Percentiles rank a stretch among this genome's conserved stretches.
phyloP scores from a whole-genome alignment of 2,329 filamentous ascomycete genomes.

The Phialemoniopsis sp. region DNA sequence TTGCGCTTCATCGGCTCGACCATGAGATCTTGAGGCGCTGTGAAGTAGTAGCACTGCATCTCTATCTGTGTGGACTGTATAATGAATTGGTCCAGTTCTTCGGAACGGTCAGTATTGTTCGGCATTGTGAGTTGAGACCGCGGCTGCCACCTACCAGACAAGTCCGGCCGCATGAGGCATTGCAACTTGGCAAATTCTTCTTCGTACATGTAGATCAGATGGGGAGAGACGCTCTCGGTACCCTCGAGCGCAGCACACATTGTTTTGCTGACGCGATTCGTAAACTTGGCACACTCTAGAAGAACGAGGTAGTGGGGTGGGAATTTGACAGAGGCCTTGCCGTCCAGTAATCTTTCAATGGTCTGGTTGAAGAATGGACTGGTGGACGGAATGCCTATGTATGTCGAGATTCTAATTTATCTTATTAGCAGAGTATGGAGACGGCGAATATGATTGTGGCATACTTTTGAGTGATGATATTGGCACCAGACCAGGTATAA shows the following conservation, averaged over 20 bases:
- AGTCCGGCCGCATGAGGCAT: slow-evolving; percentile 37
- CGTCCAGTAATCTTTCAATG: slow-evolving; percentile 38
- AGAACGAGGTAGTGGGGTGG: slow-evolving; percentile 40
- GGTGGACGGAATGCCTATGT: slow-evolving; percentile 41
- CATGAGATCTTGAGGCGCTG: slow-evolving; percentile 33
- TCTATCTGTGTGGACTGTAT: slow-evolving; percentile 46
- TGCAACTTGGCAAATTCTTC: slow-evolving; percentile 47
- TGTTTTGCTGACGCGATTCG: slow-evolving; percentile 42
- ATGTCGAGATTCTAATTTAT: slow-evolving; percentile 23
- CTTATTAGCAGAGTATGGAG: background rate
- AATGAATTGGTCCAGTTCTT: slow-evolving; percentile 45
- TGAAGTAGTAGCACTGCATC: slow-evolving; percentile 49
- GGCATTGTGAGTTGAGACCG: background rate
- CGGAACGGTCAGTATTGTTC: slow-evolving; percentile 7
- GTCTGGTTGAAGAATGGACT: slow-evolving; percentile 42
- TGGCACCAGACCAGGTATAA: slow-evolving; percentile 49
- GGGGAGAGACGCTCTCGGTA: slow-evolving; percentile 38
- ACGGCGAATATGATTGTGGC: too few species aligned
- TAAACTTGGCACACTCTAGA: slow-evolving; percentile 46
- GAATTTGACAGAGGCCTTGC: slow-evolving; percentile 30
- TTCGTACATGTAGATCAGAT: slow-evolving; percentile 43
- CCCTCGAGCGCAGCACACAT: slow-evolving; percentile 43
- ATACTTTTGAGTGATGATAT: slow-evolving; percentile 46
- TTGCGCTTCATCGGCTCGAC: slow-evolving; percentile 36
- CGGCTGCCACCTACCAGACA: slow-evolving; percentile 33